Percentiles rank a stretch among this genome's conserved stretches.
These are phyloP conservation scores for Ananas comosus DNA, from an alignment of 176 grass and related monocot species.

Conservation along the genomic window DNA sequence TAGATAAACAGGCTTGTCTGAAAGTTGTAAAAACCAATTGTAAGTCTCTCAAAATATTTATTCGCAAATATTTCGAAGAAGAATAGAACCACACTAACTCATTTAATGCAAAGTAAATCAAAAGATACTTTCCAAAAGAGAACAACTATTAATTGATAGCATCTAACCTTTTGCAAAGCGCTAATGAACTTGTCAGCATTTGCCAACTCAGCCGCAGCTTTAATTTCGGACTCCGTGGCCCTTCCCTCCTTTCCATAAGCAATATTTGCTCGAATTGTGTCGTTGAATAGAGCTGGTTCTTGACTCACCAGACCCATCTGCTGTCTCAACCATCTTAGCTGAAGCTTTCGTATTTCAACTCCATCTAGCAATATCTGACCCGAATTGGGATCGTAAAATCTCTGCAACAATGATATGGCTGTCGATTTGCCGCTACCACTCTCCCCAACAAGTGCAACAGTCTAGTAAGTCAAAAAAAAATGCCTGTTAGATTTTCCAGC, in stretches of 20 bases:
- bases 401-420: conserved; percentile 76
- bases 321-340: conserved; percentile 85
- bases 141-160: neutral
- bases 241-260: conserved; percentile 86
- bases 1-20: too few species aligned
- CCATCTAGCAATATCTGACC: conserved; percentile 84
- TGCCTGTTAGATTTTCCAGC: conserved; percentile 10
- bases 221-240: conserved; percentile 69
- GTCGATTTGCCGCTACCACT: conserved; percentile 97
- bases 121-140: neutral
- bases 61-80: neutral
- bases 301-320: conserved; percentile 98
- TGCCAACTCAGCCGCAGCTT: conserved; percentile 61
- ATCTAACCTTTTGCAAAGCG: conserved; percentile 57
- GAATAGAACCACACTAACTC: neutral
- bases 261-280: conserved; percentile 77
- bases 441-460: conserved; percentile 90
- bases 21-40: too few species aligned
- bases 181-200: conserved; percentile 96
- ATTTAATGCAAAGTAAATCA: neutral
- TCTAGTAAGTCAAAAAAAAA: conserved; percentile 43
- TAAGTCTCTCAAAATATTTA: neutral
- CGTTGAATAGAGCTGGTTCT: conserved; percentile 89
- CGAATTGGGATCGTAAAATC: conserved; percentile 77
- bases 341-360: conserved; percentile 77